Evolutionary conservation across 768 basidiomycete species (phyloP).

Genomic region (Hygrocybe coccinea): DNA sequence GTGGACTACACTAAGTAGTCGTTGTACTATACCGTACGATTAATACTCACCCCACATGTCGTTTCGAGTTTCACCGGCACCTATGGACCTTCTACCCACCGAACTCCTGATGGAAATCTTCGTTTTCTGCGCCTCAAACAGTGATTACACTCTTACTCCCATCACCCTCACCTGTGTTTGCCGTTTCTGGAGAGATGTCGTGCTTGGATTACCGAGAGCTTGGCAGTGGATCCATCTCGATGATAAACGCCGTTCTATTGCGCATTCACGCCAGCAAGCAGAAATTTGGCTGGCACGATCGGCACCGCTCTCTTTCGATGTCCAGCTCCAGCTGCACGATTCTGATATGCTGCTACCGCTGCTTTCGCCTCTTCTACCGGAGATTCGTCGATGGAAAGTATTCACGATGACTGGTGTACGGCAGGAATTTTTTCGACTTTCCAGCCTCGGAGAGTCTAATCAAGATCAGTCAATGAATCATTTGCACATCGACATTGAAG

Average conservation of each 20-base stretch:
- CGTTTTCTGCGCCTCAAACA: conserved; percentile 36
- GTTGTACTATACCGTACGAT: too few relatives aligned
- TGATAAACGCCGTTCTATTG: conserved; percentile 33
- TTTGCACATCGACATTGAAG: conserved; percentile 14
- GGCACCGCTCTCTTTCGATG: conserved; percentile 47
- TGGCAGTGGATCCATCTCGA: conserved; percentile 59
- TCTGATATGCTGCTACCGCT: conserved; percentile 55
- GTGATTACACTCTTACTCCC: conserved; percentile 39
- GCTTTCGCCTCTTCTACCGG: conserved; percentile 55
- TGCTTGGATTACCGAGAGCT: conserved; percentile 48
- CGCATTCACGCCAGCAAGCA: conserved; percentile 44
- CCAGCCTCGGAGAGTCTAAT: conserved; percentile 3
- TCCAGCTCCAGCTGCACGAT: conserved; percentile 46
- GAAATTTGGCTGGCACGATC: conserved; percentile 52
- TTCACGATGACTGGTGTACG: conserved; percentile 43
- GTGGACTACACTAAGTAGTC: too few relatives aligned
- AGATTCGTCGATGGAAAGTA: conserved; percentile 54
- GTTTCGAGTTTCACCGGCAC: conserved; percentile 3
- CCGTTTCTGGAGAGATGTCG: conserved; percentile 52
- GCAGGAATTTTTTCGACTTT: conserved; percentile 30
- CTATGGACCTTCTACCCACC: conserved; percentile 41
- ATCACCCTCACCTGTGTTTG: conserved; percentile 52
- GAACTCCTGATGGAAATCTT: conserved; percentile 67
- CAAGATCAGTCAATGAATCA: neutral
- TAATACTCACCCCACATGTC: too few relatives aligned